phyloP scores from a whole-genome alignment of 306 rosid species.

The Prunus campanulata region DNA sequence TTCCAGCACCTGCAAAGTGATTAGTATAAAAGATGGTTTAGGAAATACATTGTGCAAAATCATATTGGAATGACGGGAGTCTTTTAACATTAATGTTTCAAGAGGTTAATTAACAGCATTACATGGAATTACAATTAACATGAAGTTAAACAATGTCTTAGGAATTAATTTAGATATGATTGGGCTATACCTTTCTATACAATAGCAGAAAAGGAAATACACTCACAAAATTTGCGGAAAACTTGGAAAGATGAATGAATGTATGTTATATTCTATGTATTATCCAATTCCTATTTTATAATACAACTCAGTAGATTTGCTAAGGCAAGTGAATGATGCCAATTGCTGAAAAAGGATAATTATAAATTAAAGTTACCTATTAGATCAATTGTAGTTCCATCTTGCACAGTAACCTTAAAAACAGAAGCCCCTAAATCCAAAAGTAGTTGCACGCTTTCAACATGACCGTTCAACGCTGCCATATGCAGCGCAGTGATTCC shows the following conservation, averaged over 20 bases:
- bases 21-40: neutral
- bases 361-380: slow-evolving; percentile 49
- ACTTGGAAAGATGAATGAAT: neutral
- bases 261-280: neutral
- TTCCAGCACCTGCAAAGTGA: slow-evolving; percentile 74
- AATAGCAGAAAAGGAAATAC: neutral
- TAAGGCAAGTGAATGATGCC: neutral
- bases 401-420: slow-evolving; percentile 72
- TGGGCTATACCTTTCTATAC: neutral
- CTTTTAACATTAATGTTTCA: neutral
- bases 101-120: neutral
- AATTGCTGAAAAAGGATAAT: neutral
- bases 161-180: neutral
- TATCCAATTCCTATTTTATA: neutral
- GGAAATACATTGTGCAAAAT: slow-evolving; percentile 6
- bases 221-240: neutral
- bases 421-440: slow-evolving; percentile 88
- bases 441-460: slow-evolving; percentile 80
- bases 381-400: slow-evolving; percentile 87
- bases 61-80: neutral
- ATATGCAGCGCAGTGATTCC: slow-evolving; percentile 96
- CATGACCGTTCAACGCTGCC: slow-evolving; percentile 94
- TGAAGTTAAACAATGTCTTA: neutral
- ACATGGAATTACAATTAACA: neutral
- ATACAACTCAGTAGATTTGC: neutral